Base-by-base conservation (phyloP, 2,329 filamentous ascomycete genomes). In the Colletotrichum aenigma region DNA sequence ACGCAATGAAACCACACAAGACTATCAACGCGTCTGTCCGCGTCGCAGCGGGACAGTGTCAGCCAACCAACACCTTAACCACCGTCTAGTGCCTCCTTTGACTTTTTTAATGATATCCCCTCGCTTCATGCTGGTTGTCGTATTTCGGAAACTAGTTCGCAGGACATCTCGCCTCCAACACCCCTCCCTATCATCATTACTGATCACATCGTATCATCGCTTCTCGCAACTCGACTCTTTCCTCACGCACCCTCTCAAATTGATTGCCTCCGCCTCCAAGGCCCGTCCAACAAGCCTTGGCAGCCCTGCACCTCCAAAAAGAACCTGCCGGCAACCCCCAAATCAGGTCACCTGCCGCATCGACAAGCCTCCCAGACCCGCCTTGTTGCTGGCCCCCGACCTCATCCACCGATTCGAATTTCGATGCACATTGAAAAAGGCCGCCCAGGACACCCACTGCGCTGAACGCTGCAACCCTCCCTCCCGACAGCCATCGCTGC, bases 281-380 rank as follows among this genome's bases (percentile, higher is more conserved):
- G 58, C 56, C 60, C 71, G 34, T 58, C 66, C 48, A 32, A 55
- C 48, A 32, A 71, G 48, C 24, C 61, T 65, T 66, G 34, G 67
- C 56, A 34, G 34, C 28, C 58, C 64, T 68, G 24, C 70, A 18
- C 56, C 55, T 56, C 38, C 70, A 65, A 73, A 66, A 74, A 61
- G 60, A 52, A 28, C 58, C 72, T 72, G 69, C 69, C 55, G 69
- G 62, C 69, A 61, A 75, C 62, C 73, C 43, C n/a, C 55, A 43
- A 66, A 72, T 58, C 69, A 75, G 73, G 55, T 67, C 72, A 71
- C 18, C 68, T 55, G 72, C 72, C 24, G 36, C 52, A 66, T 66
- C 72, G 52, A 67, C 69, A 62, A 67, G 72, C 55, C 32, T 72
- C 36, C 15, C 55, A 67, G 69, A 43, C 69, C 56, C 68, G 72